phyloP scores from a whole-genome alignment of 176 grass and related monocot genomes.

The Avena atlantica region DNA sequence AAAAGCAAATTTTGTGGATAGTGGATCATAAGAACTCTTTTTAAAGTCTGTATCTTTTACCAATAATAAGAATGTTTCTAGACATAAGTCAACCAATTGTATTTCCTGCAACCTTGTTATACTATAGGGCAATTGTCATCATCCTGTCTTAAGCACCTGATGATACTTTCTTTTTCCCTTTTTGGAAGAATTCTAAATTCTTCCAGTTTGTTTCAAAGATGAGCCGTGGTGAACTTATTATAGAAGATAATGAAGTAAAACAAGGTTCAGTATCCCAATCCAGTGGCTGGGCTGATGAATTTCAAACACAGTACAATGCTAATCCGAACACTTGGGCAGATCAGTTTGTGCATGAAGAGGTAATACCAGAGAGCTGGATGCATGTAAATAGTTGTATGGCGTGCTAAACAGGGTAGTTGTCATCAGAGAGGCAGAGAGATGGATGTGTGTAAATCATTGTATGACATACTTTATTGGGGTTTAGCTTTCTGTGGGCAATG shows the following conservation, averaged over 20 bases:
- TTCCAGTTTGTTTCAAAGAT: slow-evolving; percentile 99
- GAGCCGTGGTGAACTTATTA: slow-evolving; percentile 94
- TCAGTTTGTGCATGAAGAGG: slow-evolving; percentile 87
- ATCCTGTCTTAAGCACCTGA: slow-evolving; percentile 48
- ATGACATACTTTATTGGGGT: not conserved
- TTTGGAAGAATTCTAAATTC: slow-evolving; percentile 93
- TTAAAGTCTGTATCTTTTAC: not conserved
- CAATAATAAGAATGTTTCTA: slow-evolving; percentile 13
- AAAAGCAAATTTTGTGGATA: slow-evolving; percentile 14
- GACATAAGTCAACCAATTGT: slow-evolving; percentile 4
- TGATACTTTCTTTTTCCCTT: slow-evolving; percentile 38
- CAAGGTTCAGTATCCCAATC: slow-evolving; percentile 71
- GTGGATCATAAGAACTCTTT: not conserved
- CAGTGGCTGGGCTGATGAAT: slow-evolving; percentile 92
- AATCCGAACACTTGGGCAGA: slow-evolving; percentile 85
- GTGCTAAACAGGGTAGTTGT: slow-evolving; percentile 21
- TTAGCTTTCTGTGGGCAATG: slow-evolving; percentile 25
- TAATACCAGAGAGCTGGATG: slow-evolving; percentile 51
- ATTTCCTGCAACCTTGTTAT: slow-evolving; percentile 24
- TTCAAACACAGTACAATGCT: slow-evolving; percentile 84
- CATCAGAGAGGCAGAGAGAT: slow-evolving; percentile 27
- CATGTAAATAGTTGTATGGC: slow-evolving; percentile 29
- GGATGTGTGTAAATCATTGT: slow-evolving; percentile 25
- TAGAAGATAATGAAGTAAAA: slow-evolving; percentile 99
- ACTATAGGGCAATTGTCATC: slow-evolving; percentile 36